Evolutionary conservation across 495 filamentous ascomycete species (phyloP).

Genomic region (Jackrogersella minutella): DNA sequence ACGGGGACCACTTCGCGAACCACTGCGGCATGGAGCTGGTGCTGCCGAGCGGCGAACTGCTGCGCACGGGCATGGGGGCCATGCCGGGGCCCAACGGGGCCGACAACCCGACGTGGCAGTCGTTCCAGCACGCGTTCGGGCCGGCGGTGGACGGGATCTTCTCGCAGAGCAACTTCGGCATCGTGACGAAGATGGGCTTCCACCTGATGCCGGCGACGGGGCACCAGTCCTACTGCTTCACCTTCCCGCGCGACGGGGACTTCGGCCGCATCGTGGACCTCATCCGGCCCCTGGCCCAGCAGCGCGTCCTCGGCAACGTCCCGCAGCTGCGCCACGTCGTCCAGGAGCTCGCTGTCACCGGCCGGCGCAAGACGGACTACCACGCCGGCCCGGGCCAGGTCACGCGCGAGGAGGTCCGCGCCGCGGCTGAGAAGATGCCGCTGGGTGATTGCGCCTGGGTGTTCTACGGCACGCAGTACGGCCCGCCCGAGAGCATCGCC

Average conservation of each 20-base stretch:
- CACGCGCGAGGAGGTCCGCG: slow-evolving; percentile 48
- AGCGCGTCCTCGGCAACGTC: slow-evolving; percentile 61
- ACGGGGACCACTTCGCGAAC: slow-evolving; percentile 61
- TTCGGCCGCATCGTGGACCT: slow-evolving; percentile 60
- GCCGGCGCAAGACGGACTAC: slow-evolving; percentile 46
- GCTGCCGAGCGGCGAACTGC: slow-evolving; percentile 61
- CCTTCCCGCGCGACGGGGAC: slow-evolving; percentile 61
- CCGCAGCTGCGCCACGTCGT: slow-evolving; percentile 59
- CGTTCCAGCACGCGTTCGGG: slow-evolving; percentile 64
- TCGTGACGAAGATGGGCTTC: slow-evolving; percentile 68
- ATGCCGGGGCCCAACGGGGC: slow-evolving; percentile 51
- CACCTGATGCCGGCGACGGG: slow-evolving; percentile 60
- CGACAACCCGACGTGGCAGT: slow-evolving; percentile 57
- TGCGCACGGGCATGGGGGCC: slow-evolving; percentile 68
- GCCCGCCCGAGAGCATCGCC: slow-evolving; percentile 53
- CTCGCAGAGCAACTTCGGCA: slow-evolving; percentile 64
- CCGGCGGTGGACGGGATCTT: slow-evolving; percentile 67
- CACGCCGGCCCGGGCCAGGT: slow-evolving; percentile 38
- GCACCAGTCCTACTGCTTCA: slow-evolving; percentile 61
- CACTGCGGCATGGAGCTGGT: slow-evolving; percentile 66
- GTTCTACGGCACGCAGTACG: slow-evolving; percentile 65
- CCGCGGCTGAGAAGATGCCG: slow-evolving; percentile 46
- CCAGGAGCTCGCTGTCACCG: slow-evolving; percentile 55
- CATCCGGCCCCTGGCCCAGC: slow-evolving; percentile 58
- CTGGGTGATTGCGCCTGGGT: slow-evolving; percentile 57